Evolutionary conservation across 1,284 basidiomycete genomes (phyloP).

Genomic region (Prillingera fragicola): DNA sequence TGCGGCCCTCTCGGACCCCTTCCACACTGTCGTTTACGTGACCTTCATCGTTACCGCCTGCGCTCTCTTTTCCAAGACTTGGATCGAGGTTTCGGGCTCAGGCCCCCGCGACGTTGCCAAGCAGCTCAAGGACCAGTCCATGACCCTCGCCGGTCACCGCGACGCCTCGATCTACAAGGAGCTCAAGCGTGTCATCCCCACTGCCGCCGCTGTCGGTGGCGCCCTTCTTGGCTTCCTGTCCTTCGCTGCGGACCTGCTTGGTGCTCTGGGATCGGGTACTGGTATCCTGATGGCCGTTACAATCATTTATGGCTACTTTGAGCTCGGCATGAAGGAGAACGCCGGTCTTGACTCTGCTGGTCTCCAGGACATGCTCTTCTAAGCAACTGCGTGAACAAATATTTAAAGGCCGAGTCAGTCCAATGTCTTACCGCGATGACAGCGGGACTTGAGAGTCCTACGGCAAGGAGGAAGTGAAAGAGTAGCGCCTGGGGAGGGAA

Average conservation of each 20-base stretch:
- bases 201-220: slow-evolving; percentile 93
- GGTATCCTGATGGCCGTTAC: slow-evolving; percentile 98
- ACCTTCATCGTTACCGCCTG: slow-evolving; percentile 89
- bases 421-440: too few species aligned
- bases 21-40: slow-evolving; percentile 90
- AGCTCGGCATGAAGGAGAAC: slow-evolving; percentile 53
- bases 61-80: slow-evolving; percentile 97
- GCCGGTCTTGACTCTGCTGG: slow-evolving; percentile 49
- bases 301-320: slow-evolving; percentile 82
- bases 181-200: slow-evolving; percentile 94
- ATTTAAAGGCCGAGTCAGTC: too few species aligned
- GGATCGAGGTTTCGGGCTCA: slow-evolving; percentile 96
- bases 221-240: slow-evolving; percentile 89
- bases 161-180: slow-evolving; percentile 99
- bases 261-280: slow-evolving; percentile 92
- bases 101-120: slow-evolving; percentile 95
- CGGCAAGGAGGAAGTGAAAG: too few species aligned
- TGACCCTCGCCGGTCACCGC: slow-evolving; percentile 97
- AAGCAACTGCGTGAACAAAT: too few species aligned
- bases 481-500: too few species aligned
- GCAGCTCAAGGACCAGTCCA: slow-evolving; percentile 96
- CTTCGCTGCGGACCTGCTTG: slow-evolving; percentile 93
- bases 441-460: too few species aligned
- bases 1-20: slow-evolving; percentile 80
- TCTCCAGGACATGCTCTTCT: slow-evolving; percentile 46